Percentiles rank a stretch among this genome's conserved stretches.
These are phyloP conservation scores for Colletotrichum euphorbiae DNA, from an alignment of 2,329 filamentous ascomycete genomes.

Conservation along the genomic window DNA sequence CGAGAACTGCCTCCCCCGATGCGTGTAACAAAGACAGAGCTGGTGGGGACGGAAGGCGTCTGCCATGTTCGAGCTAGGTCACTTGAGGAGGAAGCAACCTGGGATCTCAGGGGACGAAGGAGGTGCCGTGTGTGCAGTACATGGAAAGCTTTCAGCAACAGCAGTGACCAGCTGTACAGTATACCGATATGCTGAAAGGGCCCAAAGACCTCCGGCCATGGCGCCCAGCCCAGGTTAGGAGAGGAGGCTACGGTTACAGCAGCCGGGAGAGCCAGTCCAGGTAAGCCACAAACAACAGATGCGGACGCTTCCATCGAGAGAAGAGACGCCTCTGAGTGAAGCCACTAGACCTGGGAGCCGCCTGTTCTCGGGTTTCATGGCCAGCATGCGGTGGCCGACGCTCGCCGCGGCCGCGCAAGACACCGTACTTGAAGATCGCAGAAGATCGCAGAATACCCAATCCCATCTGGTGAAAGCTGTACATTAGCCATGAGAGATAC, in stretches of 20 bases:
- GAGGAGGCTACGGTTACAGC: neutral
- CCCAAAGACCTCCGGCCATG: slow-evolving; percentile 9
- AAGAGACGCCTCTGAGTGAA: neutral
- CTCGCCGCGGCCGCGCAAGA: neutral
- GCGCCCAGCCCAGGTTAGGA: neutral
- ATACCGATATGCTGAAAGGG: neutral
- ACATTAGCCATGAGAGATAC: neutral
- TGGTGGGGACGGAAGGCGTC: slow-evolving; percentile 9
- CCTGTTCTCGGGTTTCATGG: neutral
- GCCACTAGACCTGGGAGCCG: neutral
- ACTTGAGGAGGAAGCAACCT: neutral
- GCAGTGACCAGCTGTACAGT: neutral
- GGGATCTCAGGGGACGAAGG: slow-evolving; percentile 17
- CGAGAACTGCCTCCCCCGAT: neutral
- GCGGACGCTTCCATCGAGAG: slow-evolving; percentile 9
- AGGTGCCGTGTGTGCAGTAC: neutral
- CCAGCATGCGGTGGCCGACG: neutral
- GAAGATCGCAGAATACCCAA: neutral
- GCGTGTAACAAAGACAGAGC: slow-evolving; percentile 10
- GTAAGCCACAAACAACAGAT: slow-evolving; percentile 25
- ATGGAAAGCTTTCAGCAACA: neutral
- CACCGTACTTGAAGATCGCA: neutral
- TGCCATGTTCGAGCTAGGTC: slow-evolving; percentile 1
- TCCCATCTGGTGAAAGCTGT: neutral
- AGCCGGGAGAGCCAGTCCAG: neutral